Conservation (phyloP, 169 alveolate genomes). For the Eimeria maxima region DNA sequence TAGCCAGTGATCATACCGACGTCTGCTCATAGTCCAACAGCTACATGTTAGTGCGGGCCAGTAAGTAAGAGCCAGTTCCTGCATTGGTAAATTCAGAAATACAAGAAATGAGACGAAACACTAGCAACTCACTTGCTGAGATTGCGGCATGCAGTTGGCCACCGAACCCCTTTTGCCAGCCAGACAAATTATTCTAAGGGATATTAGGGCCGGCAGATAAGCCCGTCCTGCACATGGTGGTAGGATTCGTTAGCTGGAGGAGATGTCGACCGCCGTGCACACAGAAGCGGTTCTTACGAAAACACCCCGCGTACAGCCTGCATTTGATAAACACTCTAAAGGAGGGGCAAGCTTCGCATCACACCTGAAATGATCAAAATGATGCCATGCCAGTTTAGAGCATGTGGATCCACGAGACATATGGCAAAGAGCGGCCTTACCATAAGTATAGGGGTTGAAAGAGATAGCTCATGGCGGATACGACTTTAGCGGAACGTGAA, state of each 20-base stretch:
- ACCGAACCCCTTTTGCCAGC: not conserved
- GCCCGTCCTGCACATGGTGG: not conserved
- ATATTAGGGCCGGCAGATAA: not conserved
- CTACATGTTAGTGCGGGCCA: not conserved
- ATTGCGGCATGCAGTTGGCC: not conserved
- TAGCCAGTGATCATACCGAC: not conserved
- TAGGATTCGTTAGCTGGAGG: not conserved
- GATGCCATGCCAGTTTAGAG: not conserved
- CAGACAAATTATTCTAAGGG: not conserved
- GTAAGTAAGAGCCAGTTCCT: not conserved
- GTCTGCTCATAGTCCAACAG: not conserved
- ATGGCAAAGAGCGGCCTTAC: not conserved
- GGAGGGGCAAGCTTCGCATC: not conserved
- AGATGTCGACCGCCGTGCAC: not conserved
- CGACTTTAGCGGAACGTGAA: not conserved
- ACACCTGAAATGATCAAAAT: not conserved
- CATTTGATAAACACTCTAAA: not conserved
- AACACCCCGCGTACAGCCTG: conserved; percentile 7
- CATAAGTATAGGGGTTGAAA: not conserved
- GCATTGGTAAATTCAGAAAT: not conserved
- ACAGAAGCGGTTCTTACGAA: not conserved
- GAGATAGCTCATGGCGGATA: not conserved
- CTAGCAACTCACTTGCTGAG: conserved; percentile 1
- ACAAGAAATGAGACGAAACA: not conserved
- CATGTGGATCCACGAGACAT: not conserved